These are phyloP conservation scores for Grosmannia serpens DNA, from an alignment of 2,329 filamentous ascomycete species.

Conservation along the genomic window DNA sequence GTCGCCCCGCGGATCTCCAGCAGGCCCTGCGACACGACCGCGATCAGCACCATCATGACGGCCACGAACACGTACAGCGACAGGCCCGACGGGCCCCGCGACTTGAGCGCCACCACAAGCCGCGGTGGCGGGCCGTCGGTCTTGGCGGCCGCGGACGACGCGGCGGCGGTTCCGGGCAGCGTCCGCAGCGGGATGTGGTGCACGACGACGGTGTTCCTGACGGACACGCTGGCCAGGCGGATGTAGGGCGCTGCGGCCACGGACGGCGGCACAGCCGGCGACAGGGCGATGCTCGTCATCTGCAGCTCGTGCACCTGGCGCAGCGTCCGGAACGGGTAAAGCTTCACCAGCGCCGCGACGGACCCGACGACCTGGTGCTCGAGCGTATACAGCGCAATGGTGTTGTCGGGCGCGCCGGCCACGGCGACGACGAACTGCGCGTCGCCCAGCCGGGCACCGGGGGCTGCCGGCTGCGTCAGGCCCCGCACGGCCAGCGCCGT, in stretches of 20 bases:
- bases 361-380: slow-evolving; percentile 46
- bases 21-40: slow-evolving; percentile 50
- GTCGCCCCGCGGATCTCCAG: slow-evolving; percentile 51
- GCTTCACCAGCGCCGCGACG: slow-evolving; percentile 38
- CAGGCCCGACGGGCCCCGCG: slow-evolving; percentile 37
- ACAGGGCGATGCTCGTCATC: slow-evolving; percentile 41
- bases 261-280: slow-evolving; percentile 23
- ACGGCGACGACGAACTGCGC: slow-evolving; percentile 73
- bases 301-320: slow-evolving; percentile 43
- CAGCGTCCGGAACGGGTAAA: slow-evolving; percentile 40
- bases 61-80: slow-evolving; percentile 42
- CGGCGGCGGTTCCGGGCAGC: slow-evolving; percentile 15
- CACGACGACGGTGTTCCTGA: slow-evolving; percentile 68
- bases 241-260: slow-evolving; percentile 44
- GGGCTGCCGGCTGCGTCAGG: slow-evolving; percentile 44
- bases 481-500: slow-evolving; percentile 68
- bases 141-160: slow-evolving; percentile 17
- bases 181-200: slow-evolving; percentile 62
- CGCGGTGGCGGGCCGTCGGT: slow-evolving; percentile 31
- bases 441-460: slow-evolving; percentile 32
- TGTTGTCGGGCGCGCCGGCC: slow-evolving; percentile 54
- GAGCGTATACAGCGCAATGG: slow-evolving; percentile 66
- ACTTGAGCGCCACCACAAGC: slow-evolving; percentile 56
- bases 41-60: slow-evolving; percentile 47
- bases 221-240: slow-evolving; percentile 70